Evolutionary conservation across 2,329 filamentous ascomycete genomes (phyloP).

Genomic region (Sporothrix globosa): DNA sequence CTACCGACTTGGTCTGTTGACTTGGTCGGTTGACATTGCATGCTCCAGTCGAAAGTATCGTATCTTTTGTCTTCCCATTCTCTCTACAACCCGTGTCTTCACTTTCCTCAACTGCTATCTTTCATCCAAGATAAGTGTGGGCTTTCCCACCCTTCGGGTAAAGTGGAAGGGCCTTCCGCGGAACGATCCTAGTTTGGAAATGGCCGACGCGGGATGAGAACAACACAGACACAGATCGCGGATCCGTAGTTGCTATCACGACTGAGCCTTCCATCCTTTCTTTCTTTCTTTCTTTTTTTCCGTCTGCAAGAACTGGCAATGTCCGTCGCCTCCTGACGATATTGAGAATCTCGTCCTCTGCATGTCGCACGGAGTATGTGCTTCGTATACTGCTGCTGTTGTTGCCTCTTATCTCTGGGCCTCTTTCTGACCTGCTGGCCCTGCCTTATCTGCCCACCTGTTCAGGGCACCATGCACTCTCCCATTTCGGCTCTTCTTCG

Average conservation of each 20-base stretch:
- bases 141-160: conserved; percentile 27
- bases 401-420: no score
- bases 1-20: not conserved
- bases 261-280: not conserved
- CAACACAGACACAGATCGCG: not conserved
- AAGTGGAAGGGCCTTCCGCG: conserved; percentile 29
- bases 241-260: conserved; percentile 29
- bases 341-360: no score
- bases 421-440: not conserved
- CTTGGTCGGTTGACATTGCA: not conserved
- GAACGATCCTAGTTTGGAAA: conserved; percentile 29
- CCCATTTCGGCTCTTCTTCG: conserved; percentile 24
- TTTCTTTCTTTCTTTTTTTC: not conserved
- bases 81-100: not conserved
- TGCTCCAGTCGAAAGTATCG: not conserved
- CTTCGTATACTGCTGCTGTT: no score
- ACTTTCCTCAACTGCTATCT: not conserved
- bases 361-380: no score
- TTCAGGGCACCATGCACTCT: not conserved
- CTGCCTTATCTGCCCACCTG: not conserved
- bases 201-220: conserved; percentile 28
- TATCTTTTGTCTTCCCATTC: not conserved
- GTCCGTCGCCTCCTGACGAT: no score
- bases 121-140: not conserved
- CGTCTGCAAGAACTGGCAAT: no score